A percentile compares a stretch with the other conserved stretches of the same genome.
Conservation (phyloP, 2,329 filamentous ascomycete genomes). For the Metarhizium humberi region DNA sequence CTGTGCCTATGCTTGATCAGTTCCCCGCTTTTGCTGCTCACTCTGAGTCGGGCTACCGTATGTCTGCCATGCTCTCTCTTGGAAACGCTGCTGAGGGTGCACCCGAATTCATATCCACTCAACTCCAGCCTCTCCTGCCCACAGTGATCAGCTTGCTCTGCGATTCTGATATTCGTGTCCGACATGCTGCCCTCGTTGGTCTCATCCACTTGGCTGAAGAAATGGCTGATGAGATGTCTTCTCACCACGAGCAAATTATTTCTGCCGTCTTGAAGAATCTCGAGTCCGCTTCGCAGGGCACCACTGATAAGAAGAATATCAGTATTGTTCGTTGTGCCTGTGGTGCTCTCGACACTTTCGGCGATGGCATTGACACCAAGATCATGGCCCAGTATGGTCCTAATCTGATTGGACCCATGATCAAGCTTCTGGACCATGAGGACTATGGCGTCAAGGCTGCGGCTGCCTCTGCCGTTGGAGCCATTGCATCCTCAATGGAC, state of each 20-base stretch:
- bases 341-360: conserved; percentile 82
- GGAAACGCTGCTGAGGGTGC: conserved; percentile 94
- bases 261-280: conserved; percentile 81
- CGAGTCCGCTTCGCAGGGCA: conserved; percentile 64
- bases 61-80: conserved; percentile 83
- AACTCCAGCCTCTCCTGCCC: conserved; percentile 79
- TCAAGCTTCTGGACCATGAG: conserved; percentile 71
- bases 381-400: conserved; percentile 75
- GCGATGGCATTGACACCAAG: conserved; percentile 70
- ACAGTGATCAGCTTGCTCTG: conserved; percentile 73
- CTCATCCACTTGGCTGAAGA: conserved; percentile 89
- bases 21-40: conserved; percentile 74
- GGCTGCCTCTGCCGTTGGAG: conserved; percentile 80
- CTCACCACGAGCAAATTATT: conserved; percentile 78
- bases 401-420: conserved; percentile 76
- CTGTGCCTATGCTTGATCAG: conserved; percentile 82
- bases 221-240: conserved; percentile 78
- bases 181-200: conserved; percentile 78
- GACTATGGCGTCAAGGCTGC: conserved; percentile 86
- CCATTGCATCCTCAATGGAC: conserved; percentile 78
- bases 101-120: conserved; percentile 92
- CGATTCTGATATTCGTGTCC: conserved; percentile 75
- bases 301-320: conserved; percentile 64
- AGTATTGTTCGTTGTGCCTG: conserved; percentile 85
- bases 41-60: conserved; percentile 67